Percentiles rank a stretch among this genome's conserved stretches.
Evolutionary conservation across 2,329 filamentous ascomycete species (phyloP).

Genomic region (Sclerotinia glacialis): DNA sequence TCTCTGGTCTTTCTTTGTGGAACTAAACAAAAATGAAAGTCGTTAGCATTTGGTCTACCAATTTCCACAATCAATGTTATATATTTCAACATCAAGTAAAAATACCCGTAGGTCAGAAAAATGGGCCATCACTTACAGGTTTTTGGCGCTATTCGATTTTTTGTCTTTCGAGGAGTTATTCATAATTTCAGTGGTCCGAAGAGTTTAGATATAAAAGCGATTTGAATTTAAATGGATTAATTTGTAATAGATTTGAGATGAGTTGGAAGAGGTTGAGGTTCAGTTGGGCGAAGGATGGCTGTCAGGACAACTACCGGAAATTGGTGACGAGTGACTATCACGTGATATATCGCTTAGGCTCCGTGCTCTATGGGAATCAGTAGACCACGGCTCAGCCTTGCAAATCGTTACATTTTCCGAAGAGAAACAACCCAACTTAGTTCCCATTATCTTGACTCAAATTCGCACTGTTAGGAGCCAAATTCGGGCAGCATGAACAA

Average conservation of each 20-base stretch:
- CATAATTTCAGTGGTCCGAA: neutral
- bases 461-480: too few relatives aligned
- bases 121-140: neutral
- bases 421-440: too few relatives aligned
- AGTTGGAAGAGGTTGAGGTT: neutral
- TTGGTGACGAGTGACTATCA: neutral
- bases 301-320: neutral
- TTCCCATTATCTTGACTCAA: too few relatives aligned
- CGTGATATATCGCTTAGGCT: neutral
- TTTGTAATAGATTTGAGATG: neutral
- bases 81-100: too few relatives aligned
- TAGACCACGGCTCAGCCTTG: too few relatives aligned
- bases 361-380: neutral
- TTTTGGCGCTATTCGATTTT: too few relatives aligned
- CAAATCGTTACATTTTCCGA: too few relatives aligned
- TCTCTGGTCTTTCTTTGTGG: neutral
- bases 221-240: neutral
- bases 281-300: neutral
- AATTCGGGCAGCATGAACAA: too few relatives aligned
- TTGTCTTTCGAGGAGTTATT: neutral
- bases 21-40: neutral
- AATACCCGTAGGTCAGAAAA: too few relatives aligned
- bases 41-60: neutral
- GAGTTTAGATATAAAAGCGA: neutral
- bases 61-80: neutral